Base-by-base conservation (phyloP, 768 basidiomycete species). In the Cyathus striatus region DNA sequence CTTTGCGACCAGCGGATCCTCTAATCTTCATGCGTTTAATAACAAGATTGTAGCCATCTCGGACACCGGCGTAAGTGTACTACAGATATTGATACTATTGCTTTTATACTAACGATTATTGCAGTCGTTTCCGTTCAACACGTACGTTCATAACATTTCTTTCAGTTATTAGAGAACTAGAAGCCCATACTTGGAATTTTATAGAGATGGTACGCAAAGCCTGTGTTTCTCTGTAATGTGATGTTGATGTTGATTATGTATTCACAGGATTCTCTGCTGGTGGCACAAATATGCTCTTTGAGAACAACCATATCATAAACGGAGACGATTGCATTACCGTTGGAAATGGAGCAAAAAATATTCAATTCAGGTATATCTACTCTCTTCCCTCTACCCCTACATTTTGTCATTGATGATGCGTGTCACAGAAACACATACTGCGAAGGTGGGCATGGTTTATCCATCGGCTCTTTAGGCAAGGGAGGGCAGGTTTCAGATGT, bases 321-420 rank as follows among this genome's bases (percentile, higher is more conserved):
- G 80, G 79, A 3, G 80, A 82, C 43, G 80, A 83, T 52, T 83
- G 80, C 39, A 52, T 82, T 17, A 76, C 80, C 3, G 75, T 81
- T 33, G 72, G 73, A 1, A 78, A 59, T 49, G 78, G 78, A 13
- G 74, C 76, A 2, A 73, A 69, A 46, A 75, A 78, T 44, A 76
- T 81, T 33, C 63, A 66, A 43, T 80, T 72, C 60, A 59, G 66
- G 70, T 69, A 20, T 13, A 53, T 45, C 9, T n/a, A n/a, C n/a
- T n/a, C n/a, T n/a, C n/a, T 18, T 9, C 2, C 7, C 1, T 18
- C 41, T 18, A 13, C 40, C 27, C 9, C 4, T 26, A 6, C 14
- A 38, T 1, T 18, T 14, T 21, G 37, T 6, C 12, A 1, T 18
- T 30, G 17, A 37, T 48, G 9, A 47, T 22, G 21, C 27, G 2